Conservation (phyloP, 441 rosid species). For the Populus hybrid region DNA sequence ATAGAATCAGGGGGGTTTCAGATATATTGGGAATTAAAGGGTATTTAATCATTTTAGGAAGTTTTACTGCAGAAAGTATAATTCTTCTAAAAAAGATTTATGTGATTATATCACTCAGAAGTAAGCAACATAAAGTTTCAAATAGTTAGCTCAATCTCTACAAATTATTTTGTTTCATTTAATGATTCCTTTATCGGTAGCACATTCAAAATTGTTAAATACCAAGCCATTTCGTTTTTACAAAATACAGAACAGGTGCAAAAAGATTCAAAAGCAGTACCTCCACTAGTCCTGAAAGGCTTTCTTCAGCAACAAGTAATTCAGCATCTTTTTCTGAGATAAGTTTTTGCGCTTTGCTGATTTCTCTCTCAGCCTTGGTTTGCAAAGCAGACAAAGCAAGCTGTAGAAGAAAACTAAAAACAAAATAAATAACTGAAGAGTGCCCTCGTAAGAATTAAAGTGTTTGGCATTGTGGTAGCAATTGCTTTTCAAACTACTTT, state of each 20-base stretch:
- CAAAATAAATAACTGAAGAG: not conserved
- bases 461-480: no score
- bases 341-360: slow-evolving; percentile 60
- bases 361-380: slow-evolving; percentile 68
- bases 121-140: not conserved
- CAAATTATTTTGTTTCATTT: not conserved
- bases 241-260: not conserved
- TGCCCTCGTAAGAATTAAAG: not conserved
- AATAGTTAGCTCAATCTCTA: not conserved
- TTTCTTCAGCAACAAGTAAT: slow-evolving; percentile 72
- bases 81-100: not conserved
- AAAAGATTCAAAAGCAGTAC: slow-evolving; percentile 34
- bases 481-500: no score
- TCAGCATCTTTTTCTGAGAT: slow-evolving; percentile 71
- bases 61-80: not conserved
- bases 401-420: slow-evolving; percentile 32
- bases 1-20: not conserved
- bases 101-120: not conserved
- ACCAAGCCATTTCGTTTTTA: not conserved
- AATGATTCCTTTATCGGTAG: not conserved
- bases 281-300: slow-evolving; percentile 79
- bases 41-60: not conserved
- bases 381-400: slow-evolving; percentile 63
- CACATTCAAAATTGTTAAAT: not conserved
- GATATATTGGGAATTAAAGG: not conserved